phyloP scores from a whole-genome alignment of 352 stramenopile genomes.

The Globisporangium middletonii region DNA sequence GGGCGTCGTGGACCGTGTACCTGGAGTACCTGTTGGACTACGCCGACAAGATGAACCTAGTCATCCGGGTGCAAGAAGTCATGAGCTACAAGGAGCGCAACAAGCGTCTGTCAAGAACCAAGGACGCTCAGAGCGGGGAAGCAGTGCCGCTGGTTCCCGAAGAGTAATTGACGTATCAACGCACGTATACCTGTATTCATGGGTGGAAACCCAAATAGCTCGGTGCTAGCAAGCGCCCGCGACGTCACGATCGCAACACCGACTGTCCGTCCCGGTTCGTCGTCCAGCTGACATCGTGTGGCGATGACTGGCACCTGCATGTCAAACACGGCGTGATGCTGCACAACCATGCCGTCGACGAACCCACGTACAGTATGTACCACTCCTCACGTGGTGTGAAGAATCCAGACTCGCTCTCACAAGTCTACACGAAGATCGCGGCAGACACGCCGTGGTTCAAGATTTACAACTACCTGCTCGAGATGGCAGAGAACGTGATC shows the following conservation, averaged over 20 bases:
- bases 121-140: background rate
- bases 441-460: background rate
- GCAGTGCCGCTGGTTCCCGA: background rate
- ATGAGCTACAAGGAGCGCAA: background rate
- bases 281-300: background rate
- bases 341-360: background rate
- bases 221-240: background rate
- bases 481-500: slow-evolving; percentile 2
- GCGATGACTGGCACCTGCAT: background rate
- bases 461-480: slow-evolving; percentile 4
- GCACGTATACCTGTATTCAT: background rate
- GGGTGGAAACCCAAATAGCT: background rate
- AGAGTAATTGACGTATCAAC: background rate
- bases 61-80: background rate
- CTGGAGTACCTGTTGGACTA: background rate
- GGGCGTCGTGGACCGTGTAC: background rate
- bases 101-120: background rate
- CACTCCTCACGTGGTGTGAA: background rate
- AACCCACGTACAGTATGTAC: background rate
- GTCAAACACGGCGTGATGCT: background rate
- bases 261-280: background rate
- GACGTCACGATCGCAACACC: background rate
- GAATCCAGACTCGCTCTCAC: background rate
- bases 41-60: background rate
- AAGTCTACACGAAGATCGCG: background rate